phyloP scores from a whole-genome alignment of 106 monocot genomes.

The Posidonia australis region DNA sequence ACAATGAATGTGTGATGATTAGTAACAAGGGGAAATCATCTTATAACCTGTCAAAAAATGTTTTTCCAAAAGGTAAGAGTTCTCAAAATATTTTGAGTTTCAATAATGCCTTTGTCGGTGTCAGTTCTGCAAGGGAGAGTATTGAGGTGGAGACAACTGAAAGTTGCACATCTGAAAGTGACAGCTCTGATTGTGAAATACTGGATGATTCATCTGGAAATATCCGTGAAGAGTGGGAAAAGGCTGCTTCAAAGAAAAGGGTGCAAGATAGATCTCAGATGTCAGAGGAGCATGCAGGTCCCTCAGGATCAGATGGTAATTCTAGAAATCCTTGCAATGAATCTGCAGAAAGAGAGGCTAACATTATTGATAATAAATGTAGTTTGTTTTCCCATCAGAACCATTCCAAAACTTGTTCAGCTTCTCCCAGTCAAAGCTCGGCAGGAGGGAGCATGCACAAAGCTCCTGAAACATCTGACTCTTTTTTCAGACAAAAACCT shows the following conservation, averaged over 20 bases:
- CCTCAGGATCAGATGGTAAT: slow-evolving; percentile 23
- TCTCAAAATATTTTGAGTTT: slow-evolving; percentile 47
- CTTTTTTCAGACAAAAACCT: not conserved
- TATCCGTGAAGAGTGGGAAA: slow-evolving; percentile 84
- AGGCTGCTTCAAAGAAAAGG: slow-evolving; percentile 41
- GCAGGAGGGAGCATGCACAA: not conserved
- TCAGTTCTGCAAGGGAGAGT: not conserved
- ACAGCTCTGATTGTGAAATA: slow-evolving; percentile 82
- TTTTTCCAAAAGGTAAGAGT: slow-evolving; percentile 9
- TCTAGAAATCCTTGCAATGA: slow-evolving; percentile 12
- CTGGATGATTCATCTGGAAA: slow-evolving; percentile 50
- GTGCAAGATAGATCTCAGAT: not conserved
- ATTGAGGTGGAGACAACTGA: slow-evolving; percentile 5
- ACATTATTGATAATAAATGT: slow-evolving; percentile 1
- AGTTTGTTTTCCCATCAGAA: slow-evolving; percentile 2
- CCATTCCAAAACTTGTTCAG: not conserved
- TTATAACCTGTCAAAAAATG: not conserved
- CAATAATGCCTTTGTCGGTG: slow-evolving; percentile 10
- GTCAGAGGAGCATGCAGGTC: slow-evolving; percentile 14
- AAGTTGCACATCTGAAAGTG: slow-evolving; percentile 26
- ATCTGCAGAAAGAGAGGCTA: slow-evolving; percentile 2
- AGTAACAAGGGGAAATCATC: slow-evolving; percentile 7
- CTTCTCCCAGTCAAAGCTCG: not conserved
- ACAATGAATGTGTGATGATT: slow-evolving; percentile 16
- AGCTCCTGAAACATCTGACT: not conserved